These are phyloP conservation scores for Scortechinia acanthostroma DNA, from an alignment of 2,329 filamentous ascomycete genomes.

Conservation along the genomic window DNA sequence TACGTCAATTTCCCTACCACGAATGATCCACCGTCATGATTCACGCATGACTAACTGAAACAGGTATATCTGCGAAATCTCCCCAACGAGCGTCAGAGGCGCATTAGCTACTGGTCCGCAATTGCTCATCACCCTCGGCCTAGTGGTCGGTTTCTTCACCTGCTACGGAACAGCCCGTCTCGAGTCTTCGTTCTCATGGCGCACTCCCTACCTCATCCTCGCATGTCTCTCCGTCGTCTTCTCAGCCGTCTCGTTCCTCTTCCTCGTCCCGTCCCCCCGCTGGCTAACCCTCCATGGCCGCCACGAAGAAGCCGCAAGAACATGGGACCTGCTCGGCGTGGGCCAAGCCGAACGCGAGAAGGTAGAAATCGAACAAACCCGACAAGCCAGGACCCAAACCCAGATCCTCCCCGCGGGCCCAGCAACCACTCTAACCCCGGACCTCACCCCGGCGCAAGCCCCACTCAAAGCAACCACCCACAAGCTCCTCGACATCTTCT, in stretches of 20 bases:
- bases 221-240: conserved; percentile 23
- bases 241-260: conserved; percentile 16
- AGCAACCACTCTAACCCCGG: conserved; percentile 5
- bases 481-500: conserved; percentile 22
- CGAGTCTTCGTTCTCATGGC: conserved; percentile 40
- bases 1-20: conserved; percentile 39
- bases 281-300: conserved; percentile 40
- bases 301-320: conserved; percentile 28
- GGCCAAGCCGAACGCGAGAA: conserved; percentile 33
- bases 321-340: conserved; percentile 30
- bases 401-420: conserved; percentile 9
- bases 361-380: conserved; percentile 11
- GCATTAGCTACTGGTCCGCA: conserved; percentile 43
- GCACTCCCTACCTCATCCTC: conserved; percentile 36
- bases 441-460: conserved; percentile 11
- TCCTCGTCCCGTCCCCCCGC: conserved; percentile 42
- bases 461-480: conserved; percentile 13
- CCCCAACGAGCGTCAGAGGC: conserved; percentile 39
- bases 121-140: conserved; percentile 38
- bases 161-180: conserved; percentile 43
- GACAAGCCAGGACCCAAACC: conserved; percentile 25
- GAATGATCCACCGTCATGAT: neutral
- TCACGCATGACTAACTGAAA: no score
- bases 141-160: conserved; percentile 49
- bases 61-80: conserved; percentile 34